Evolutionary conservation across 208 protist species (phyloP), one percentile per base, ranked within the genome.

Genomic region (Leishmania martiniquensis): DNA sequence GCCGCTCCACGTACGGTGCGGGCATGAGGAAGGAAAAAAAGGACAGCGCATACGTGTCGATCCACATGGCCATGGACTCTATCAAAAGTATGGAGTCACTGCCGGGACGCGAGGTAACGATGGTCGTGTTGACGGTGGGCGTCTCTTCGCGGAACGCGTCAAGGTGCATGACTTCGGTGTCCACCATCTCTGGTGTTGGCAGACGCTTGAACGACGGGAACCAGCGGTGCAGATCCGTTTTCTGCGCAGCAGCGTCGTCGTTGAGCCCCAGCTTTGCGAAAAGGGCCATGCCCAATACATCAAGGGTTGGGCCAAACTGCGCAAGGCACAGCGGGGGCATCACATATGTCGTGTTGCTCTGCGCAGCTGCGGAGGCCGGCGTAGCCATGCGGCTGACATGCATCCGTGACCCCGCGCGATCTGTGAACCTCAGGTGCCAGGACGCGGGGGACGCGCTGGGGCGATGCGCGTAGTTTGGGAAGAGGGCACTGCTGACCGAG

Each of bases 191-290:
- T 4, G 75, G 1, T 2, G 76, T 70, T 0, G 25, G 3, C 15
- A 85, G 45, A 52, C 78, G 81, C 2, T 25, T 51, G 72, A 89
- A 93, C 9, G 60, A 63, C 1, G 91, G 91, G 69, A 95, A 93
- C 86, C 86, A 94, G 44, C n/a, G 54, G 4, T 74, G 29, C 15
- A 95, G 66, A 68, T 95, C 91, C 4, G 45, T 68, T 13, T 76
- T 51, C 72, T 87, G 87, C 15, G 76, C 59, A 3, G 66, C 60
- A 9, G 51, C 7, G 54, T 87, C 76, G 25, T 37, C 29, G 67
- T 90, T 91, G 72, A 92, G 74, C 20, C 82, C 83, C 7, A 95
- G 51, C 68, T 92, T 94, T 2, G 90, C 85, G 55, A 95, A 89
- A 49, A 92, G 83, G 1, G 88, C 86, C 77, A 94, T 87, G 69